Base-by-base conservation (phyloP, 352 stramenopile species). In the Stramenopiles sp. region DNA sequence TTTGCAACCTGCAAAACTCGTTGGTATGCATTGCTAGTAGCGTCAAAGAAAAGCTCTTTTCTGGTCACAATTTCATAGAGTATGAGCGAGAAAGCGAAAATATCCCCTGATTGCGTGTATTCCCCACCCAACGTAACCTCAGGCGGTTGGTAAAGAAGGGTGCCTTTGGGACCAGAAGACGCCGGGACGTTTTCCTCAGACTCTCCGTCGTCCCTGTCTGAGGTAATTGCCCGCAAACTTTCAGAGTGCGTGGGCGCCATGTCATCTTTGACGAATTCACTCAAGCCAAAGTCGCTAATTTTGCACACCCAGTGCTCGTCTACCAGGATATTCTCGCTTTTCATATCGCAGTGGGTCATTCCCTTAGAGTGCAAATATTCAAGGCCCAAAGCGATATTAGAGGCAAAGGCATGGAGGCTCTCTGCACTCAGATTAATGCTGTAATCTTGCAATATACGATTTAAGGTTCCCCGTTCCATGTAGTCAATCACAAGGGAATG, bases 381-480 rank as follows among this genome's bases (percentile, higher is more conserved):
- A 63, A 63, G 43, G n/a, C 43, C 43, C 12, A 63, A n/a, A 63
- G 43, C 43, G 0, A 81, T 80, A 87, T 63, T 63, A 63, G 25
- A 63, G 12, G 43, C 43, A 63, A 63, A 63, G 43, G 12, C 43
- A 12, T 25, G 25, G 12, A 63, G 43, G 12, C 43, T 63, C 12
- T 63, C 25, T 63, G 43, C 43, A 63, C 25, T 63, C 25, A 63
- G 25, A 63, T 25, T 12, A 63, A 63, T 63, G 43, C 12, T 63
- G 25, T 12, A 25, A 63, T 63, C 43, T 63, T 63, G 43, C 25
- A 63, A 63, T 18, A 63, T 63, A 63, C 43, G 12, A 25, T 25
- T 63, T 18, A 63, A 25, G 25, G 43, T 63, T 63, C 43, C 43
- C 25, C 43, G 43, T 63, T 63, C 43, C 43, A 63, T 63, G 25